phyloP scores from a whole-genome alignment of 176 grass and related monocot genomes.

The Hsuehochloa calcarea region DNA sequence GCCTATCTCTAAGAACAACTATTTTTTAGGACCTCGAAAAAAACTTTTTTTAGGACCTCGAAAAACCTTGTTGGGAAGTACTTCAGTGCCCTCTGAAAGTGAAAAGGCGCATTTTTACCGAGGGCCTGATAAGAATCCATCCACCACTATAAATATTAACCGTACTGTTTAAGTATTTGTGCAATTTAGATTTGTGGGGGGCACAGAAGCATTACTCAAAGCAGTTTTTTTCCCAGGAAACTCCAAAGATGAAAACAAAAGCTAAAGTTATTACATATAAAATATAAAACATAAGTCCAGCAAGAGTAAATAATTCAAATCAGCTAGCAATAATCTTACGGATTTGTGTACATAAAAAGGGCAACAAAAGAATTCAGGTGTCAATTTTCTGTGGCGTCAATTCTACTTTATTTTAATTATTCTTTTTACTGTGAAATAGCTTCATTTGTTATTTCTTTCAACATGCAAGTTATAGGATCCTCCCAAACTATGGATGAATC shows the following conservation, averaged over 20 bases:
- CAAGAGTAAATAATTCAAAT: constrained; percentile 7
- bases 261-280: background rate
- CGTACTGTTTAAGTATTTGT: background rate
- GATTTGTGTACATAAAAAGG: background rate
- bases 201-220: background rate
- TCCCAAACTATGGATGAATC: constrained; percentile 23
- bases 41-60: background rate
- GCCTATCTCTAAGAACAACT: background rate
- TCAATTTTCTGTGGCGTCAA: background rate
- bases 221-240: background rate
- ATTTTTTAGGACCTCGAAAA: background rate
- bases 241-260: constrained; percentile 23
- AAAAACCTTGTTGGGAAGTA: background rate
- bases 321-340: background rate
- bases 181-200: background rate
- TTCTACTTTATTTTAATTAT: constrained; percentile 23
- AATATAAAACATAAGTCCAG: background rate
- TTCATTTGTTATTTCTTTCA: constrained; percentile 6
- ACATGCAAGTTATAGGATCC: constrained; percentile 13
- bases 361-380: background rate
- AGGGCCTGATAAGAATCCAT: background rate
- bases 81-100: background rate
- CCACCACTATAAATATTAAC: background rate
- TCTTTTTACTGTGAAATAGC: background rate
- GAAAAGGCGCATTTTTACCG: background rate